Evolutionary conservation across 805 yeast genomes (phyloP), one percentile per base, ranked within the genome.

Genomic region (Cyberlindnera mrakii): DNA sequence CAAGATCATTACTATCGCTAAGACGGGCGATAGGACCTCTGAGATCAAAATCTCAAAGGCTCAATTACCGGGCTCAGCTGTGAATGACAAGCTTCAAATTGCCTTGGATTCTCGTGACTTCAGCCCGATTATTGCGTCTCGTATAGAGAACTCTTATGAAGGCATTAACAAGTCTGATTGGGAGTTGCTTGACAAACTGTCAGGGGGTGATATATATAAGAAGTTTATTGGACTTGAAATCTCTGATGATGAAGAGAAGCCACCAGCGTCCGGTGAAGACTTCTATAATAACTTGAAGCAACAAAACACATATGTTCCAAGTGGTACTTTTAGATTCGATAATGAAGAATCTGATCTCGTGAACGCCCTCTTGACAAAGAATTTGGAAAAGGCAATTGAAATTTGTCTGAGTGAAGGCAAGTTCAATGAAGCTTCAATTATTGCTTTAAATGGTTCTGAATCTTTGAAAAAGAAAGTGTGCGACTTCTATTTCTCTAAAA

Each of bases 361-460:
- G 8, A 63, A 67, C 45, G 68, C 74, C 18, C 61, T 91, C 37
- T 71, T 91, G 39, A 60, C 63, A 14, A 88, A 89, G 46, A 74
- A 87, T 40, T 64, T 75, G 39, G 75, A 74, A 14, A 68, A 73
- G 20, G 96, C 97, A 1, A 80, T 87, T 11, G 74, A 80, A 30
- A 57, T 71, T 20, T 79, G 91, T 50, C 65, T 93, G 46, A 70
- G 78, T 36, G 74, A 77, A 30, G 83, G 76, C 40, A 74, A 75
- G 46, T 63, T 88, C 18, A 62, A 76, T 18, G 98, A 93, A 60
- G 96, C 98, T 4, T 72, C 90, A 52, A 68, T 90, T 23, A 72
- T 93, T 47, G 86, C 98, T 0, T 65, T 85, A 55, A 78, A 80
- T 54, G 86, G 82, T 3, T 62, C 79, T 15, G 79, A 75, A 16